Evolutionary conservation across 371 early-diverging fungal genomes (phyloP), one percentile per base, ranked within the genome.

Genomic region (Apophysomyces trapeziformis): DNA sequence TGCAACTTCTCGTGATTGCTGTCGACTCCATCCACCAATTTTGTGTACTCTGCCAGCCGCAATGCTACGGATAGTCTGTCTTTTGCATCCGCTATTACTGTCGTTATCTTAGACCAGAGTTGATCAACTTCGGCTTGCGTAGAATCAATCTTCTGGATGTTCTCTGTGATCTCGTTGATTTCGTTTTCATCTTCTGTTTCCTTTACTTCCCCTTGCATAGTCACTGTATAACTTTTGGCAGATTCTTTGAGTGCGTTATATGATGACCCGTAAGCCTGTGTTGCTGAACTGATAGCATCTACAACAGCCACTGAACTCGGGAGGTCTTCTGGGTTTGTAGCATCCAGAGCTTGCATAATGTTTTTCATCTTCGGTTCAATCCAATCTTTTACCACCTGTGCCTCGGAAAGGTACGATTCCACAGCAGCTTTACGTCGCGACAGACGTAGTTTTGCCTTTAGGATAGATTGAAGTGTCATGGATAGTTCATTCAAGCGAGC

Each of bases 341-440:
- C 16, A 36, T 65, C 64, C 11, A 57, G 36, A 38, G 60, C 18
- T 3, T 56, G 2, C 45, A 60, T 2, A 14, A 67, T 45, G 44
- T 44, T 18, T 35, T 63, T 60, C 7, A 56, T 21, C 38, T 44
- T 61, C 7, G 61, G 38, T 12, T 43, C 11, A 6, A 79, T 78
- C 82, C 82, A 82, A 38, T 63, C 72, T 11, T 67, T 43, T 13
- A 78, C 68, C n/a, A 45, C 66, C 7, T 50, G 43, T 1, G 75
- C 78, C 57, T 82, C 79, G 1, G 70, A 58, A 32, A 70, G 41
- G 11, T 77, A 82, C 7, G 75, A 65, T n/a, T 70, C 71, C 13
- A 74, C 72, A 0, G 76, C 73, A 32, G 76, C 76, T 18, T 70
- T 68, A 13, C 75, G 70, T 54, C 77, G 73, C 8, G 78, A 75